phyloP scores from a whole-genome alignment of 2,329 filamentous ascomycete genomes.

The Chaetomium strumarium region DNA sequence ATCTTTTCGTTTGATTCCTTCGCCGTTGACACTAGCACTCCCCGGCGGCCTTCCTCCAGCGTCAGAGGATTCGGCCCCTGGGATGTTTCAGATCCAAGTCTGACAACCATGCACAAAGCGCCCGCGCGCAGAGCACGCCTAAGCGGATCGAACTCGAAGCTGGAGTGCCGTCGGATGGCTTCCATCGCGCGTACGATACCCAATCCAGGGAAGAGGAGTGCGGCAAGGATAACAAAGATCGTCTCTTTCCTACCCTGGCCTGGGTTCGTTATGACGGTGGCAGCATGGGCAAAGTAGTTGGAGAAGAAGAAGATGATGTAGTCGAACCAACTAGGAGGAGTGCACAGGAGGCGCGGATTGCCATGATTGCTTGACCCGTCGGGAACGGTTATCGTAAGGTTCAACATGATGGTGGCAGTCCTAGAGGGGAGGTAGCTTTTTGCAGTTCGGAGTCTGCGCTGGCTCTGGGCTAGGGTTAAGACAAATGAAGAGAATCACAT shows the following conservation, averaged over 20 bases:
- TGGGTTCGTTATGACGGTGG: constrained; percentile 1
- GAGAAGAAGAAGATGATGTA: constrained; percentile 9
- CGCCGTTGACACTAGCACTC: background rate
- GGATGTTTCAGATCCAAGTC: background rate
- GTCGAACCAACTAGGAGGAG: constrained; percentile 5
- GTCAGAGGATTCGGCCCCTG: background rate
- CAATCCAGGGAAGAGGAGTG: background rate
- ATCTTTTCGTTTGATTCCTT: background rate
- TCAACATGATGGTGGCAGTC: too few relatives aligned
- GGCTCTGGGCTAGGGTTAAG: too few relatives aligned
- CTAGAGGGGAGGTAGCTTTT: too few relatives aligned
- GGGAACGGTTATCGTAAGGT: background rate
- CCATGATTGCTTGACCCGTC: constrained; percentile 8
- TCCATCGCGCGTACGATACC: background rate
- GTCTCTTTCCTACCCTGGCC: background rate
- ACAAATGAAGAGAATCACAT: too few relatives aligned
- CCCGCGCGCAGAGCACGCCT: background rate
- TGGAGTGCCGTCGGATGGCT: background rate
- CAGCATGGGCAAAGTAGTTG: constrained; percentile 14
- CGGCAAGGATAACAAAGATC: background rate
- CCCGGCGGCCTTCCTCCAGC: background rate
- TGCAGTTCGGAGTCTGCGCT: too few relatives aligned
- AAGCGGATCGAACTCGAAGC: background rate
- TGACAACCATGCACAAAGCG: background rate
- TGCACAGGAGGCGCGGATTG: constrained; percentile 7